Base-by-base conservation (phyloP, 2,329 filamentous ascomycete species). In the Gyromitra esculenta region DNA sequence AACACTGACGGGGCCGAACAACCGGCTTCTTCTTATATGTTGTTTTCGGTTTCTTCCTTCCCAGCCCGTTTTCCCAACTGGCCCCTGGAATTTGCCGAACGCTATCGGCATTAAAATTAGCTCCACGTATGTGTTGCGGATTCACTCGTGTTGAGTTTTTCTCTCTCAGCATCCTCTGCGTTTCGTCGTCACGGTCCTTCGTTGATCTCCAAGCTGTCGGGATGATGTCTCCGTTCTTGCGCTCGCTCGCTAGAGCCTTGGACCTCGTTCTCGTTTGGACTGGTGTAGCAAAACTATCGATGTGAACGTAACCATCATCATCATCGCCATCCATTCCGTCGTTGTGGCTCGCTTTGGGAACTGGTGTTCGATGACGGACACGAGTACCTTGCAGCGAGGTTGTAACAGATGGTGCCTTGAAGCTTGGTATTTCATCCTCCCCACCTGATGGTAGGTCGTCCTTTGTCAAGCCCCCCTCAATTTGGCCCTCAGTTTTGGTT, bases 71-170 rank as follows among this genome's bases (percentile, higher is more conserved):
- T 31, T 65, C 72, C 72, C 72, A 75, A 52, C 39, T 43, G 56
- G 8, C 7, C n/a, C 64, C 64, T 15, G 39, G 57, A 21, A 9
- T n/a, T 37, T 62, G 13, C 25, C n/a, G 43, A 35, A 70, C 72
- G 13, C 64, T 63, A 5, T 65, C 59, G 37, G 39, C n/a, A 65
- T 64, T 8, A 43, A 70, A 75, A 15, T 50, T 59, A 15, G 66
- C 72, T 15, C 66, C 72, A 57, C 72, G 50, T 1, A 71, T 50
- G 31, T 75, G 50, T 52, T 75, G 72, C 15, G 72, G 72, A 31
- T 75, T 75, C 18, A 75, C 15, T 45, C 66, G 65, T 37, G 48
- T 11, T 35, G 45, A 39, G 4, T 45, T 45, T 8, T 37, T 75
- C 21, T 64, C 66, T 35, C 21, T 75, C 67, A 75, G 25, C 41